These are phyloP conservation scores for Pichia norvegensis DNA, from an alignment of 1,139 yeast genomes.

Conservation along the genomic window DNA sequence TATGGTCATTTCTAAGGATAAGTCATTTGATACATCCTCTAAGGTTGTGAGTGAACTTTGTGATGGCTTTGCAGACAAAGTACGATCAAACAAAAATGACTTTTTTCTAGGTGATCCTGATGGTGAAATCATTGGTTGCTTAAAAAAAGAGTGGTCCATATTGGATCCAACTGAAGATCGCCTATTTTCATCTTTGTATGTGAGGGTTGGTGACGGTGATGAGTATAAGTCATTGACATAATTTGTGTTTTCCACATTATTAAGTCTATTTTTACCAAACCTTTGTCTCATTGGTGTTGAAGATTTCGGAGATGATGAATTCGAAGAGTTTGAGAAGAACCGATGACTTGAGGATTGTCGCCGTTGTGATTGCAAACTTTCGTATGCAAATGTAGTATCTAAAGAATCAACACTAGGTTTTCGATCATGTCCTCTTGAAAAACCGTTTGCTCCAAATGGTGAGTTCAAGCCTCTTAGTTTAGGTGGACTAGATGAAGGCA, in stretches of 20 bases:
- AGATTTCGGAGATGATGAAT: not conserved
- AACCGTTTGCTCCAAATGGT: not conserved
- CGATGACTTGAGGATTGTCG: not conserved
- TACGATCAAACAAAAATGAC: slow-evolving; percentile 9
- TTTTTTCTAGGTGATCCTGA: not conserved
- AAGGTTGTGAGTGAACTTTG: not conserved
- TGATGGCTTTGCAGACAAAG: slow-evolving; percentile 7
- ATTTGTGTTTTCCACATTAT: slow-evolving; percentile 9
- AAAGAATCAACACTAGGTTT: not conserved
- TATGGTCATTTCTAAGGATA: slow-evolving; percentile 20
- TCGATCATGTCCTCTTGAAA: not conserved
- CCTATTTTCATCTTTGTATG: not conserved
- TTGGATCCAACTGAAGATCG: not conserved
- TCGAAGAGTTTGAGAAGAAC: slow-evolving; percentile 2
- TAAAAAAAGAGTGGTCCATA: slow-evolving; percentile 5
- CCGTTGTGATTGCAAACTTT: not conserved
- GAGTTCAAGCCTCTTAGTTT: not conserved
- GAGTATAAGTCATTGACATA: not conserved
- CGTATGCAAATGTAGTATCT: not conserved
- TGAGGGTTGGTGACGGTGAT: slow-evolving; percentile 1
- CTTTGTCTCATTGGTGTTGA: slow-evolving; percentile 4
- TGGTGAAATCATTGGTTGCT: slow-evolving; percentile 12
- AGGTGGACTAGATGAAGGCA: not conserved
- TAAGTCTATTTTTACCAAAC: slow-evolving; percentile 6
- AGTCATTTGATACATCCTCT: slow-evolving; percentile 2